Evolutionary conservation across 371 early-diverging fungal species (phyloP), one percentile per base, ranked within the genome.

Genomic region (Mucor sp.): DNA sequence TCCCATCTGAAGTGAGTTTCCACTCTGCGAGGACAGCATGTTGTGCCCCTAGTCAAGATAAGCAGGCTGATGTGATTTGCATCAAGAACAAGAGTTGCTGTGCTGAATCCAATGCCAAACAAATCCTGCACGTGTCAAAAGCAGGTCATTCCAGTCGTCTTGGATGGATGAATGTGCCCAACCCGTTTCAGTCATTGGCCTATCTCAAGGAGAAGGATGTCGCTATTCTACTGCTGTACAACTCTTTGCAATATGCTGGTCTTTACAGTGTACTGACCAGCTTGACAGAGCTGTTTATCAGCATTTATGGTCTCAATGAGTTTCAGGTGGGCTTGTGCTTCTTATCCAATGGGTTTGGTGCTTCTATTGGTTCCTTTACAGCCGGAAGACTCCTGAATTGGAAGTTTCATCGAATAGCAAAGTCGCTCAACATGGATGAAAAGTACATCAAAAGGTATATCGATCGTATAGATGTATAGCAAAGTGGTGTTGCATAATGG

Each of bases 171-270:
- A 19, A 28, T n/a, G 5, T 62, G 0, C 71, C 71, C 8, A 68
- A 72, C 23, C 61, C 65, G 17, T 58, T 65, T 28, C 67, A 77
- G 37, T 71, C 80, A 5, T 53, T 78, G 3, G 11, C 61, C 0
- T 78, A 76, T 37, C 69, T 77, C 6, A 71, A 73, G 21, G 77
- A 80, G 68, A 72, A 70, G 17, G 83, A 80, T 48, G 66, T 80
- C 0, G 58, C 70, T 4, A 25, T 74, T 0, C 37, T 79, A 6
- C 55, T 79, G 12, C 12, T 79, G 8, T 71, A 77, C 17, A 73
- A 78, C 33, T 62, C 76, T 5, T 48, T 74, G 0, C 79, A 80
- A 19, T 83, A 80, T 28, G 78, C 71, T 23, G 75, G 71, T 0
- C 64, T 72, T 9, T 77, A 80, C 65, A 65, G 71, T 15, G 66